A percentile compares a stretch with the other conserved stretches of the same genome.
phyloP scores from a whole-genome alignment of 2,329 filamentous ascomycete species.

The Ophiostoma novo-ulmi region DNA sequence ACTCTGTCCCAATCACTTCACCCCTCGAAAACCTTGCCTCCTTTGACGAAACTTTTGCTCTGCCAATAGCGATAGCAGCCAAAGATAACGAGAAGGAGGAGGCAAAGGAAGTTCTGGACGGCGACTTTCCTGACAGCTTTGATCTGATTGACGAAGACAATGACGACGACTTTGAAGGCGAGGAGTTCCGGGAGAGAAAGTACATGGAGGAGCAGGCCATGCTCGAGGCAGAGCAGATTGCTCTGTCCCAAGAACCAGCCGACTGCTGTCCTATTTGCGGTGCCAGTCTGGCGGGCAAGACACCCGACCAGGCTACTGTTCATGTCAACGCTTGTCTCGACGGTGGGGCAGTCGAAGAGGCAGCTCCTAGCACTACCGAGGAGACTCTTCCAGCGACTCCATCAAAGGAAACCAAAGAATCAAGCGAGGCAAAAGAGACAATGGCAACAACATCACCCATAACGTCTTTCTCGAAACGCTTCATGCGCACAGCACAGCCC shows the following conservation, averaged over 20 bases:
- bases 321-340: slow-evolving; percentile 95
- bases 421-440: not conserved
- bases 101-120: slow-evolving; percentile 32
- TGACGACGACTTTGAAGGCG: slow-evolving; percentile 41
- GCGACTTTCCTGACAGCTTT: slow-evolving; percentile 44
- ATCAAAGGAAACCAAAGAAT: not conserved
- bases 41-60: slow-evolving; percentile 21
- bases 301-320: slow-evolving; percentile 62
- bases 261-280: slow-evolving; percentile 73
- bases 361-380: not conserved
- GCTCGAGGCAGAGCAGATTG: slow-evolving; percentile 51
- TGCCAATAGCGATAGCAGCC: not conserved
- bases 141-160: slow-evolving; percentile 46
- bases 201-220: slow-evolving; percentile 74
- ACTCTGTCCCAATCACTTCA: not conserved
- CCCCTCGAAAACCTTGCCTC: slow-evolving; percentile 13
- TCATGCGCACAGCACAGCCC: slow-evolving; percentile 63
- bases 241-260: slow-evolving; percentile 32
- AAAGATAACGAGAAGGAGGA: slow-evolving; percentile 30
- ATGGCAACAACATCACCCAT: slow-evolving; percentile 28
- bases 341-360: slow-evolving; percentile 33
- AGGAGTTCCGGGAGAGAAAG: slow-evolving; percentile 52
- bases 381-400: not conserved
- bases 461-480: slow-evolving; percentile 47
- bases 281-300: slow-evolving; percentile 55